Evolutionary conservation across 495 filamentous ascomycete species (phyloP).

Genomic region (Aspergillus heteromorphus): DNA sequence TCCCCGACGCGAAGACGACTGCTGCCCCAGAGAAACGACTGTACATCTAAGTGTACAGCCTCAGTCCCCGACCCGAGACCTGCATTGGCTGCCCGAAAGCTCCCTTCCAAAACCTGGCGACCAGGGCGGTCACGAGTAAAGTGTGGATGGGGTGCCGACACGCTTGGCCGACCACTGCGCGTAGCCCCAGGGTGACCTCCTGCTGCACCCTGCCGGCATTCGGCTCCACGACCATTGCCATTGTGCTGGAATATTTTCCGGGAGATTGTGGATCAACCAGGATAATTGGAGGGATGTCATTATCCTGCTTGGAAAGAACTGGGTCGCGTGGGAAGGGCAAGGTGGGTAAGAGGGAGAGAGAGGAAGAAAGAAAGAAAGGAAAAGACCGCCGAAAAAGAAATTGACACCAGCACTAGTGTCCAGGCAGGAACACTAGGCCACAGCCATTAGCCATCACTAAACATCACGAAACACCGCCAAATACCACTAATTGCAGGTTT

Average conservation of each 20-base stretch:
- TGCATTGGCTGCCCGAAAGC: not conserved
- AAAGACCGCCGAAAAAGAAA: too few relatives aligned
- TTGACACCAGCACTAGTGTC: too few relatives aligned
- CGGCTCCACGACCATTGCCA: not conserved
- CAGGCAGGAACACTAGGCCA: too few relatives aligned
- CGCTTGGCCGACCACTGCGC: not conserved
- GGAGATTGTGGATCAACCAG: not conserved
- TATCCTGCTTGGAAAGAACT: not conserved
- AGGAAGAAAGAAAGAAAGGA: too few relatives aligned
- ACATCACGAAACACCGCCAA: too few relatives aligned
- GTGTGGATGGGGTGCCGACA: slow-evolving; percentile 3
- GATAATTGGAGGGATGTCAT: not conserved
- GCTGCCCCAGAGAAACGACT: slow-evolving; percentile 1
- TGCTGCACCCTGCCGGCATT: not conserved
- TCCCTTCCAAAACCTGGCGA: not conserved
- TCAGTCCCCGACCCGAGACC: not conserved
- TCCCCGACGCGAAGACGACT: not conserved
- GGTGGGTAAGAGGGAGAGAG: too few relatives aligned
- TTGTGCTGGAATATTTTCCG: not conserved
- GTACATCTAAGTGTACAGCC: not conserved
- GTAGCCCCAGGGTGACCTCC: not conserved
- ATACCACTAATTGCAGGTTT: too few relatives aligned
- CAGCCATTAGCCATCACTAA: too few relatives aligned
- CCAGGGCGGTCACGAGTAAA: not conserved
- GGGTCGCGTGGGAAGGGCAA: not conserved